Base-by-base conservation (phyloP, 2,329 filamentous ascomycete genomes). In the Lasiodiplodia sp. region DNA sequence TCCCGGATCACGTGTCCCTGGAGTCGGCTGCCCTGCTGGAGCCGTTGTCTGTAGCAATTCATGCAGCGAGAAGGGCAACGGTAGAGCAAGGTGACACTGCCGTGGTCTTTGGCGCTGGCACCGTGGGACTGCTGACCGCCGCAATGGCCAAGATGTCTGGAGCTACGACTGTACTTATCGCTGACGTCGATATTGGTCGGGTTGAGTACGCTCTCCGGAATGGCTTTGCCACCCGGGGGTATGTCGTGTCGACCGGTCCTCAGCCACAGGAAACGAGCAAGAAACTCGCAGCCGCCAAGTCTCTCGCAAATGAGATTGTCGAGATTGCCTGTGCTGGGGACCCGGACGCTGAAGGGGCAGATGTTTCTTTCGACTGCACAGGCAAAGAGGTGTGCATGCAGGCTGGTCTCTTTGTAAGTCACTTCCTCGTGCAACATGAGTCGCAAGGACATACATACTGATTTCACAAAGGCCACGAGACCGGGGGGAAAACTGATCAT, bases 21-120 rank as follows among this genome's bases (percentile, higher is more conserved):
- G 80, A 81, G 52, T 76, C 79, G 34, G 79, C 79, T 18, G 79
- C 79, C 4, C 70, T 81, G 23, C 69, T 81, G 8, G 80, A 81
- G 69, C 94, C 94, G 2, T 87, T 97, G 47, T 90, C 91, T 57
- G 93, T 97, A 34, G 93, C 91, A 16, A 93, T 97, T 38, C 94
- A 97, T 82, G 93, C 96, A 73, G 89, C 90, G 69, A 88, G 88
- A 73, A 92, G 94, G 82, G 93, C 91, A 2, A 80, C 81, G 31
- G 85, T 97, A 71, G 85, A 85, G 71, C 92, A 92, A 1, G 93
- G 93, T 10, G 88, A 94, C 76, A 88, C 87, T 7, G 92, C 94
- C 18, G 90, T 96, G 3, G 90, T 97, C 25, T 95, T 96, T 83
- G 93, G 93, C 56, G 93, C 93, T 3, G 94, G 93, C 0, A 93